Conservation (phyloP, 2,329 filamentous ascomycete genomes). For the Trichophaea hybrida region DNA sequence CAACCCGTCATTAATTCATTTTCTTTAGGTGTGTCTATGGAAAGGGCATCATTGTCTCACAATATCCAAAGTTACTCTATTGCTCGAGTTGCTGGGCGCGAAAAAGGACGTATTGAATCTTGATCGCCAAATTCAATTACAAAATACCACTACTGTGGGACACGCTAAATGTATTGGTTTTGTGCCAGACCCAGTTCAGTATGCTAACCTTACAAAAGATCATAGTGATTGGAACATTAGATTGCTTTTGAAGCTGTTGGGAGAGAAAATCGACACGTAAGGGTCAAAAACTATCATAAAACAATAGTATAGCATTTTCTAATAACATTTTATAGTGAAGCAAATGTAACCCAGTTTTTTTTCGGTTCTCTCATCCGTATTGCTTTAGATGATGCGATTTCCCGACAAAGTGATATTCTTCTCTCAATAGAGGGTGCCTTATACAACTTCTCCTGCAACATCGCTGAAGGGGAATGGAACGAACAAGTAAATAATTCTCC, state of each 20-base stretch:
- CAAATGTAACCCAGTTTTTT: slow-evolving; percentile 2
- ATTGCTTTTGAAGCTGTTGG: slow-evolving; percentile 7
- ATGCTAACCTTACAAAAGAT: not conserved
- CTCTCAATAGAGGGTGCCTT: slow-evolving; percentile 21
- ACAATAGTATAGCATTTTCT: not conserved
- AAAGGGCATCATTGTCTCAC: slow-evolving; percentile 6
- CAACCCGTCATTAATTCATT: slow-evolving; percentile 14
- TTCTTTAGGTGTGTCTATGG: not conserved
- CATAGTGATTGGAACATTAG: slow-evolving; percentile 7
- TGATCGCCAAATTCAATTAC: slow-evolving; percentile 3
- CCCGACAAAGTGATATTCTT: slow-evolving; percentile 12
- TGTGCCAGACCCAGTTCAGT: no score
- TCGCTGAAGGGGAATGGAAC: slow-evolving; percentile 29
- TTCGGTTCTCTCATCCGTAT: slow-evolving; percentile 13
- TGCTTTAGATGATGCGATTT: slow-evolving; percentile 16
- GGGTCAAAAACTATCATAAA: not conserved
- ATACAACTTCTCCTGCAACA: slow-evolving; percentile 7
- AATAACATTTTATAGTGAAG: not conserved
- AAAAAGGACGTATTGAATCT: slow-evolving; percentile 19
- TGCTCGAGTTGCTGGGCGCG: slow-evolving; percentile 23
- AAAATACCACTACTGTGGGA: no score
- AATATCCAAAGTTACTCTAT: slow-evolving; percentile 10
- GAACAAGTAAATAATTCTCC: slow-evolving; percentile 33
- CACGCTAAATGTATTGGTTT: no score
- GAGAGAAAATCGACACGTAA: slow-evolving; percentile 3